Base-by-base conservation (phyloP, 1,284 basidiomycete species). In the Irpex sp. region DNA sequence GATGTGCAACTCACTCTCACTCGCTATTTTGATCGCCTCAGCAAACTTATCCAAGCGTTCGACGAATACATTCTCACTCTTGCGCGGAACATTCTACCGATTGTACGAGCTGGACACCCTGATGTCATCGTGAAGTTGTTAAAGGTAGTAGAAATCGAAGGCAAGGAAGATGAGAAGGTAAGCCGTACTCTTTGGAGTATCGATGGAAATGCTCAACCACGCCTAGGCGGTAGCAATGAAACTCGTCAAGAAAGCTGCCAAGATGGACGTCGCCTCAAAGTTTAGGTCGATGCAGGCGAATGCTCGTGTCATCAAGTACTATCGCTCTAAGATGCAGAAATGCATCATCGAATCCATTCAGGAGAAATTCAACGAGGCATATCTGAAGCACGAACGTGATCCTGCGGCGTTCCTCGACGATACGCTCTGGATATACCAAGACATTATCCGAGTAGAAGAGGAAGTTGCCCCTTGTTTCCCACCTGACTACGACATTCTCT, bases 141-240 rank as follows among this genome's bases (percentile, higher is more conserved):
- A 72, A 98, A 98, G 80, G 94, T 99, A 63, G 90, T 94, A 46
- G 96, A 99, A 74, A 84, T 94, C 21, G 97, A 99, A 74, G 93
- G 92, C 4, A 86, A 85, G 68, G 94, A 95, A 74, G 97, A 99
- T 72, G 94, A 99, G 77, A 97, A 97, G 83, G 95, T 93, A 69
- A 51, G 75, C 69, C 13, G 13, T 26, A n/a, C 17, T 39, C 26
- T 6, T n/a, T 51, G 36, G 49, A 55, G 19, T 46, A 13, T 50
- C 37, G 4, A 7, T 37, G 3, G 51, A n/a, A 58, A 60, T 6
- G 63, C 53, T 61, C 21, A 60, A 8, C 7, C 39, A 49, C 61
- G 59, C 49, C 5, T 66, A 95, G 93, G 90, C 96, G 21, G 88
- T 96, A 51, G 95, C 94, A 13, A 93, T 99, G 73, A 86, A 92